Conservation (phyloP, 495 filamentous ascomycete genomes). For the Daldinia concentrica region DNA sequence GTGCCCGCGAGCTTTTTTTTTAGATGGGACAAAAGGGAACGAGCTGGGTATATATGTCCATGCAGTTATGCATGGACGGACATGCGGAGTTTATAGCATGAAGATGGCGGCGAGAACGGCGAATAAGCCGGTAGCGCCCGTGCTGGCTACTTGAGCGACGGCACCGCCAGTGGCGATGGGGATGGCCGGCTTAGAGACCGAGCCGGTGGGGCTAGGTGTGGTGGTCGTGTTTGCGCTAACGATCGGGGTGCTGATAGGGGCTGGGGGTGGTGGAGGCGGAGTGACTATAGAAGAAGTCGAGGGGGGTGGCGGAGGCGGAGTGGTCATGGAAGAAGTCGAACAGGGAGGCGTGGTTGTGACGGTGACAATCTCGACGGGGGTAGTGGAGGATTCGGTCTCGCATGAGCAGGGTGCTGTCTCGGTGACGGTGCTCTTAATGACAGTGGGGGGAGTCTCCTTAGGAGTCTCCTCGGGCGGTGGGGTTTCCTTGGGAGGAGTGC, state of each 20-base stretch:
- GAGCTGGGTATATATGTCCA: background rate
- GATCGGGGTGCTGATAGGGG: conserved; percentile 1
- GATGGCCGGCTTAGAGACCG: conserved; percentile 23
- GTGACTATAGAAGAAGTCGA: background rate
- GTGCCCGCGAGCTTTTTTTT: background rate
- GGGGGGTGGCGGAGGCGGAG: background rate
- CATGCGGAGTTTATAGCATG: background rate
- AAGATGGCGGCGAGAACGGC: conserved; percentile 30
- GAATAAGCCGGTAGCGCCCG: conserved; percentile 19
- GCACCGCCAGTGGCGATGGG: conserved; percentile 50
- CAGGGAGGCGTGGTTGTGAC: conserved; percentile 2
- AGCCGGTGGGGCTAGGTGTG: conserved; percentile 27
- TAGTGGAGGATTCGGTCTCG: background rate
- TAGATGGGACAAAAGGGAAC: conserved; percentile 1
- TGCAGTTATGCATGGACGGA: background rate
- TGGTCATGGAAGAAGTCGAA: background rate
- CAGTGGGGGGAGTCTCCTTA: background rate
- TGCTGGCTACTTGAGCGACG: conserved; percentile 21
- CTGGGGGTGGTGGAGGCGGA: background rate
- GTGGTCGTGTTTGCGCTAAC: conserved; percentile 30
- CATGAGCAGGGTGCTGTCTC: background rate
- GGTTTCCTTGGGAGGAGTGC: background rate
- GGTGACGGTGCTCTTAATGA: background rate
- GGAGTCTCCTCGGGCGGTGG: background rate
- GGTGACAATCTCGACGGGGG: conserved; percentile 1